Evolutionary conservation across 768 basidiomycete species (phyloP).

Genomic region (Suillus spraguei): DNA sequence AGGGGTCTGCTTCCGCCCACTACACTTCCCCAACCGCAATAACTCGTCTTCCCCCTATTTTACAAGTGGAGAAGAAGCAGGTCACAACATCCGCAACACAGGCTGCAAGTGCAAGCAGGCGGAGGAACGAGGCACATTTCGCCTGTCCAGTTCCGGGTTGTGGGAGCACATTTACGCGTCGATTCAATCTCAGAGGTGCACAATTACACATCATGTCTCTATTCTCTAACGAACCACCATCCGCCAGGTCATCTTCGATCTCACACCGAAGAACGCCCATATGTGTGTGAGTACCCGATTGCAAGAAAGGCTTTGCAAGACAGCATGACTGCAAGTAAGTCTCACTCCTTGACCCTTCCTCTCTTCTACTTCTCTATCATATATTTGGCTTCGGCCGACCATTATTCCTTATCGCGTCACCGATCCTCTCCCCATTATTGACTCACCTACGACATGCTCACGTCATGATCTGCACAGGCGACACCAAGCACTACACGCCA

Average conservation of each 20-base stretch:
- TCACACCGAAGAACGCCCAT: constrained; percentile 94
- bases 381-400: neutral
- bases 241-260: constrained; percentile 87
- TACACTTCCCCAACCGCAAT: constrained; percentile 35
- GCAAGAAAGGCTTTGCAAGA: constrained; percentile 92
- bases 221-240: constrained; percentile 7
- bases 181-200: constrained; percentile 84
- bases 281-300: constrained; percentile 91
- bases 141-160: constrained; percentile 94
- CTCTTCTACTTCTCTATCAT: neutral
- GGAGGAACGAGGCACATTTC: constrained; percentile 91
- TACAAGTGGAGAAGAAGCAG: constrained; percentile 92
- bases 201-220: constrained; percentile 16
- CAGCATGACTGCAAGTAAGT: constrained; percentile 97
- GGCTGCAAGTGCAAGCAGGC: constrained; percentile 84
- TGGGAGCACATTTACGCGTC: constrained; percentile 95
- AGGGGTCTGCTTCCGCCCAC: constrained; percentile 27
- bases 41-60: constrained; percentile 75
- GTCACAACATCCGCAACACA: constrained; percentile 95
- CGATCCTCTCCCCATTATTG: neutral
- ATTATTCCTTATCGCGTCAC: neutral
- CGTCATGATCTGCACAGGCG: constrained; percentile 49
- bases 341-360: neutral
- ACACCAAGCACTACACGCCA: constrained; percentile 87
- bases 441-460: constrained; percentile 9